Percentiles rank a stretch among this genome's conserved stretches.
Evolutionary conservation across 23 red algal genomes (phyloP).

Genomic region (Gracilariopsis chorda): DNA sequence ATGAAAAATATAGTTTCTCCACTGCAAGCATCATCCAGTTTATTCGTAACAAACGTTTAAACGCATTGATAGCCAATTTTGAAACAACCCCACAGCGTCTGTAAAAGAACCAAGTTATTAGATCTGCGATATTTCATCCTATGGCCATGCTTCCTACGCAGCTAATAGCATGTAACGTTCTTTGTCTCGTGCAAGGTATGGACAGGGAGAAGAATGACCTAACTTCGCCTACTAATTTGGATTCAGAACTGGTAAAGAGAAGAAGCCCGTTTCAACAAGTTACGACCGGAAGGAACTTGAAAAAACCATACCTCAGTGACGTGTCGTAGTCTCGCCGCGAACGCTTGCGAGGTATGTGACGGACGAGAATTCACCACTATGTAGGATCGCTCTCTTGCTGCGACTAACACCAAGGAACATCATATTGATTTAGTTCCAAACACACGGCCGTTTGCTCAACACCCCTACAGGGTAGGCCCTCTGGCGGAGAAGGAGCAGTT

Average conservation of each 20-base stretch:
- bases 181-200: not conserved
- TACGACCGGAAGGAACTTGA: not conserved
- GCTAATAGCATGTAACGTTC: too few relatives aligned
- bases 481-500: not conserved
- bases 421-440: not conserved
- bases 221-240: too few relatives aligned
- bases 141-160: too few relatives aligned
- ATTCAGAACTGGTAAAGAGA: too few relatives aligned
- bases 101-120: too few relatives aligned
- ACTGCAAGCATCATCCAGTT: not conserved
- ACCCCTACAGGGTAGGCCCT: not conserved
- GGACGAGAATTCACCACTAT: not conserved
- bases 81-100: not conserved
- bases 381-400: not conserved
- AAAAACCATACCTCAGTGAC: not conserved
- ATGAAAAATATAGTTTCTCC: not conserved
- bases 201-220: not conserved
- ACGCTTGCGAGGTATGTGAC: not conserved
- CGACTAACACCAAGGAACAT: not conserved
- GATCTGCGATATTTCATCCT: too few relatives aligned
- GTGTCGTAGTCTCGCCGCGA: not conserved
- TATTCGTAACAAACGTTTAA: too few relatives aligned
- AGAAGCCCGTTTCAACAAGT: not conserved
- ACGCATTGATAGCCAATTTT: not conserved
- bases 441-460: not conserved